Evolutionary conservation across 2,329 filamentous ascomycete genomes (phyloP).

Genomic region (Rutstroemia sp.): DNA sequence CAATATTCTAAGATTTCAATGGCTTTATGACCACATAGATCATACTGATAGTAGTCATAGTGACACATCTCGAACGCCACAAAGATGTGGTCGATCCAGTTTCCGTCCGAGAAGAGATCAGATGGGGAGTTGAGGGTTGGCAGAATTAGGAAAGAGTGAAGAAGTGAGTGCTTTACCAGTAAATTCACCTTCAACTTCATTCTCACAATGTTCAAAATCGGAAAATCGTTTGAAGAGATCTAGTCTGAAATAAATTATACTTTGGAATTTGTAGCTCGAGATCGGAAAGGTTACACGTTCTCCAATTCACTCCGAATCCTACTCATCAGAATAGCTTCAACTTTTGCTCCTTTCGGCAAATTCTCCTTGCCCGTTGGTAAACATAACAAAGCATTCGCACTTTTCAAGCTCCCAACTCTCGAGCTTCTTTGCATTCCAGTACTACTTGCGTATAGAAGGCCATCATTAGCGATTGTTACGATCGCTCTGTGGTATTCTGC

Average conservation of each 20-base stretch:
- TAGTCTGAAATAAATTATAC: too few species aligned
- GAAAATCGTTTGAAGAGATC: neutral
- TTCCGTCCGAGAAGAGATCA: neutral
- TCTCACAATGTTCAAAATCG: neutral
- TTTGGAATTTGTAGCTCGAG: too few species aligned
- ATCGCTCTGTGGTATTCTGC: conserved; percentile 88
- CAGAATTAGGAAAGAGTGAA: neutral
- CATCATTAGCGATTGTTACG: conserved; percentile 58
- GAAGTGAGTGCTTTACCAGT: neutral
- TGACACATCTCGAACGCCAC: conserved; percentile 11
- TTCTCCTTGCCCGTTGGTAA: conserved; percentile 58
- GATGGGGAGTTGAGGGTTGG: neutral
- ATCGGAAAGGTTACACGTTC: conserved; percentile 4
- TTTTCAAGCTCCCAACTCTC: conserved; percentile 77
- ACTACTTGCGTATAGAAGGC: conserved; percentile 64
- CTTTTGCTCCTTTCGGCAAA: conserved; percentile 60
- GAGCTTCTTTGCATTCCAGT: conserved; percentile 90
- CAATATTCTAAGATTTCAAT: conserved; percentile 13
- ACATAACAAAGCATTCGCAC: conserved; percentile 80
- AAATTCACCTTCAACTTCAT: neutral
- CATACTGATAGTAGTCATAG: conserved; percentile 7
- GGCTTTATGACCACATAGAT: conserved; percentile 9
- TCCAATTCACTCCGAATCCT: conserved; percentile 20
- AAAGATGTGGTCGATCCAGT: neutral
- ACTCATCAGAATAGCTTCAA: conserved; percentile 76